Evolutionary conservation across 805 yeast species (phyloP).

Genomic region (Kuraishia ogatae): DNA sequence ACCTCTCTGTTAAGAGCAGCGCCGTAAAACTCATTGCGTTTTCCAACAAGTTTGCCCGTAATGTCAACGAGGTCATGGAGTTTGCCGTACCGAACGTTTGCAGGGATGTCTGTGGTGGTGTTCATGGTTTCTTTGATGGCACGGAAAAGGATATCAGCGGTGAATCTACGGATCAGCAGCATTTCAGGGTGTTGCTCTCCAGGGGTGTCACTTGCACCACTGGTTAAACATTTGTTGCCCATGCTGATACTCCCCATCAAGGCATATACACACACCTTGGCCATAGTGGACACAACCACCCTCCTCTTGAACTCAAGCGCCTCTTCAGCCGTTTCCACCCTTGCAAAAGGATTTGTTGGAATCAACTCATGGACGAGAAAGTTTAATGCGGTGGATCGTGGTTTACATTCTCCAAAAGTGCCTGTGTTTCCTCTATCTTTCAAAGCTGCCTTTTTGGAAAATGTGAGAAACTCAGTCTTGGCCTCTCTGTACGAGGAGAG

Average conservation of each 20-base stretch:
- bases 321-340: conserved; percentile 20
- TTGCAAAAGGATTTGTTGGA: conserved; percentile 38
- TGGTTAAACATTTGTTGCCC: no score
- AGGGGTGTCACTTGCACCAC: neutral
- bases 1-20: conserved; percentile 37
- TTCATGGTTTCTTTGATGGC: conserved; percentile 44
- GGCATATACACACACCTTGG: conserved; percentile 52
- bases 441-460: conserved; percentile 44
- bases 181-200: conserved; percentile 46
- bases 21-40: conserved; percentile 29
- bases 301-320: conserved; percentile 41
- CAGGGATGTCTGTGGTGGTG: conserved; percentile 3
- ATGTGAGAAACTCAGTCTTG: conserved; percentile 75
- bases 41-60: conserved; percentile 31
- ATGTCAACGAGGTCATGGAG: conserved; percentile 46
- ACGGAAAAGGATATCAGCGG: conserved; percentile 59
- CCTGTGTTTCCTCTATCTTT: conserved; percentile 22
- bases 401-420: conserved; percentile 29
- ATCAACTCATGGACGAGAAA: conserved; percentile 69
- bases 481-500: conserved; percentile 72
- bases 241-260: conserved; percentile 26
- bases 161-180: conserved; percentile 63
- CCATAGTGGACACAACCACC: conserved; percentile 48
- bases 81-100: conserved; percentile 43
- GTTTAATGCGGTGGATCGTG: conserved; percentile 70